Percentiles rank a stretch among this genome's conserved stretches.
Conservation (phyloP, 2,329 filamentous ascomycete species). For the Trichoderma lentiforme region DNA sequence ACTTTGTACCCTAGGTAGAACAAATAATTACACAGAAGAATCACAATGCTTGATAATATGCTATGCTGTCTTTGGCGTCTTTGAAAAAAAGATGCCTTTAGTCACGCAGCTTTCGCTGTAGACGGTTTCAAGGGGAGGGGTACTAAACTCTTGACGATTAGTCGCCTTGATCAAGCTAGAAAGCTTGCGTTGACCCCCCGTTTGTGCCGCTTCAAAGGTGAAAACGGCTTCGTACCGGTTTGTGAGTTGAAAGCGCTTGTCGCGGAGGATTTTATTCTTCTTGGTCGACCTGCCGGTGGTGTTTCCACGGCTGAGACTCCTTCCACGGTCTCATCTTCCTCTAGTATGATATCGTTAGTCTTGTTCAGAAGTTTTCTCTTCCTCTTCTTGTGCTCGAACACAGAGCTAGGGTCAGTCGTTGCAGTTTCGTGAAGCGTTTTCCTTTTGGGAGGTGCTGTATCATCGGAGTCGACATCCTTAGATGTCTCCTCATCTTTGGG, state of each 20-base stretch:
- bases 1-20: not conserved
- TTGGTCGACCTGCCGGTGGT: constrained; percentile 9
- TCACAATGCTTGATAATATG: not conserved
- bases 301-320: not conserved
- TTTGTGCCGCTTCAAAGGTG: constrained; percentile 68
- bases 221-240: constrained; percentile 53
- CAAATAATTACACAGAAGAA: not conserved
- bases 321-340: constrained; percentile 4
- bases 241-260: constrained; percentile 47
- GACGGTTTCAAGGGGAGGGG: not conserved
- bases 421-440: constrained; percentile 3
- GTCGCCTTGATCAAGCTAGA: constrained; percentile 20
- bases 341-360: not conserved
- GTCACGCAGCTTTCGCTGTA: not conserved
- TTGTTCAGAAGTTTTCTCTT: constrained; percentile 12
- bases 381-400: constrained; percentile 3
- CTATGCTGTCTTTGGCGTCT: not conserved
- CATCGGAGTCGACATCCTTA: constrained; percentile 4
- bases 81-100: not conserved
- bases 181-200: constrained; percentile 62
- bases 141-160: not conserved
- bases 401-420: not conserved
- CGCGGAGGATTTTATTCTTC: constrained; percentile 34
- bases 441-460: constrained; percentile 17
- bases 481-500: not conserved